These are phyloP conservation scores for Mycena haematopus DNA, from an alignment of 768 basidiomycete species.

Conservation along the genomic window DNA sequence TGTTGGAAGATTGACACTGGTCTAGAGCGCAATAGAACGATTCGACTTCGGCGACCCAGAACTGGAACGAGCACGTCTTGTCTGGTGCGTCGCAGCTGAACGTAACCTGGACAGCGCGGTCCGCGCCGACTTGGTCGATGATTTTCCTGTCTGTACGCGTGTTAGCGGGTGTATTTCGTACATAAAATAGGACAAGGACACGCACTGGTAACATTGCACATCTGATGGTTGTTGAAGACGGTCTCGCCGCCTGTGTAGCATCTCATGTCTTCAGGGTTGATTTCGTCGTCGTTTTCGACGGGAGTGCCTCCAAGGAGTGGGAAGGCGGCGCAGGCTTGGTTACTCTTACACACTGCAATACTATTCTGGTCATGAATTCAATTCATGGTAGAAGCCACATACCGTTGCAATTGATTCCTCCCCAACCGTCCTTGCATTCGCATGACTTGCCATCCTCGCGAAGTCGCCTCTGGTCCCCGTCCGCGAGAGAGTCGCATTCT, in stretches of 20 bases:
- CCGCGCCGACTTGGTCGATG: conserved; percentile 86
- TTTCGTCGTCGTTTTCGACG: conserved; percentile 44
- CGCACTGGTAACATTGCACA: conserved; percentile 98
- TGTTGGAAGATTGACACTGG: conserved; percentile 59
- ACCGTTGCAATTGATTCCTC: conserved; percentile 98
- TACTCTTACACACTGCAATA: conserved; percentile 79
- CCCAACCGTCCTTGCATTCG: conserved; percentile 94
- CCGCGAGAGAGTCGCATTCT: conserved; percentile 96
- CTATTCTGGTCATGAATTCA: not conserved
- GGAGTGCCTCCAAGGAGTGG: conserved; percentile 59
- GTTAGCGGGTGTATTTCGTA: not conserved
- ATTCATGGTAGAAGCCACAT: conserved; percentile 30
- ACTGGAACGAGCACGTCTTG: conserved; percentile 89
- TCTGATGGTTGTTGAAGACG: conserved; percentile 95
- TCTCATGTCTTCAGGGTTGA: conserved; percentile 70
- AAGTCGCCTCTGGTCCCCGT: conserved; percentile 84
- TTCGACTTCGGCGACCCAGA: conserved; percentile 95
- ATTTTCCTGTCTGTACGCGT: conserved; percentile 85
- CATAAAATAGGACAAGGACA: conserved; percentile 25
- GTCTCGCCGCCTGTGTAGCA: conserved; percentile 95
- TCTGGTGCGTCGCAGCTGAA: conserved; percentile 82
- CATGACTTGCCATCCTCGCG: conserved; percentile 79
- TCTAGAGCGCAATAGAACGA: conserved; percentile 94
- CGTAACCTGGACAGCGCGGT: conserved; percentile 92
- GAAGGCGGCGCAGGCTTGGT: conserved; percentile 82